Percentiles rank a stretch among this genome's conserved stretches.
Conservation (phyloP, 495 filamentous ascomycete genomes). For the Tuber borchii region DNA sequence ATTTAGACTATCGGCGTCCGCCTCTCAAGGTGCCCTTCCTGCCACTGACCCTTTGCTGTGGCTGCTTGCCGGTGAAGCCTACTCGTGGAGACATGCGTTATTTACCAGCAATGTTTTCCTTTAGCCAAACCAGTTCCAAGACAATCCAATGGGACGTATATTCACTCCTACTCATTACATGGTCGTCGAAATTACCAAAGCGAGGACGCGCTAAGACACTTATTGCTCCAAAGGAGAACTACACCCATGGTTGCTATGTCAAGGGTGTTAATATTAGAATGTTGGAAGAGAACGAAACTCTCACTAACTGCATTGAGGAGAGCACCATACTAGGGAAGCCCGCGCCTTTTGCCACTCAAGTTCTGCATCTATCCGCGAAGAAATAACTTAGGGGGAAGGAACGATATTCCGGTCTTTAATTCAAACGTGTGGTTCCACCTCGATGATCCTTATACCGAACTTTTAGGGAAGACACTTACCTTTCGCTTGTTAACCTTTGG, state of each 20-base stretch:
- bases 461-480: constrained; percentile 84
- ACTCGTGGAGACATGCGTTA: constrained; percentile 93
- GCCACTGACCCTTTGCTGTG: constrained; percentile 86
- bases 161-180: constrained; percentile 78
- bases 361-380: constrained; percentile 93
- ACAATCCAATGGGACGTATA: constrained; percentile 86
- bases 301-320: constrained; percentile 79
- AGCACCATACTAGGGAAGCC: constrained; percentile 73
- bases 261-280: constrained; percentile 79
- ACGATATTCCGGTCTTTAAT: constrained; percentile 84
- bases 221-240: constrained; percentile 67
- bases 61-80: constrained; percentile 74
- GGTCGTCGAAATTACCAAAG: constrained; percentile 74
- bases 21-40: constrained; percentile 63
- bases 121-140: constrained; percentile 92
- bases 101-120: constrained; percentile 91
- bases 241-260: constrained; percentile 60
- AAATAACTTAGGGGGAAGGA: constrained; percentile 86
- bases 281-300: constrained; percentile 67
- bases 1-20: constrained; percentile 66
- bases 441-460: constrained; percentile 69
- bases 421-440: constrained; percentile 97
- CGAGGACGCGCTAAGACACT: constrained; percentile 67
- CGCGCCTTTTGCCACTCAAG: constrained; percentile 67
- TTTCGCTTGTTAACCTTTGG: constrained; percentile 90